phyloP scores from a whole-genome alignment of 2,329 filamentous ascomycete species.

The Periglandula ipomoeae region DNA sequence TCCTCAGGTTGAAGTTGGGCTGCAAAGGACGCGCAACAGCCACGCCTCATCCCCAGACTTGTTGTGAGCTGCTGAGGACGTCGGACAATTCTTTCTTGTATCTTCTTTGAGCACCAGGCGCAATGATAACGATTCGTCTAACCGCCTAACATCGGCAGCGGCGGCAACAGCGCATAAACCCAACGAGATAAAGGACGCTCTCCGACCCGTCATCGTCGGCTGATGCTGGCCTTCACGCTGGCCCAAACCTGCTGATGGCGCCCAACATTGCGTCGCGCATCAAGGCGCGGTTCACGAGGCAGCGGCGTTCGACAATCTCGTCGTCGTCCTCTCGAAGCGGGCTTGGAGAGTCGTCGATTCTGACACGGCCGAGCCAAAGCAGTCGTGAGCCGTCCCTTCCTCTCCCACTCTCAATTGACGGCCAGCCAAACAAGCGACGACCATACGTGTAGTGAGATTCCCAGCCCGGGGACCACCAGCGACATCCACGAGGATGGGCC shows the following conservation, averaged over 20 bases:
- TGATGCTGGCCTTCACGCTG: slow-evolving; percentile 7
- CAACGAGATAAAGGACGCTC: neutral
- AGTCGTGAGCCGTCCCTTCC: slow-evolving; percentile 7
- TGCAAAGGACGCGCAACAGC: neutral
- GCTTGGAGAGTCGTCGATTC: slow-evolving; percentile 14
- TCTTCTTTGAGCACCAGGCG: neutral
- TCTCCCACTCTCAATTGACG: neutral
- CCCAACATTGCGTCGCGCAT: slow-evolving; percentile 36
- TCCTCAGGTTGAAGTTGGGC: neutral
- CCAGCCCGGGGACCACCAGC: neutral
- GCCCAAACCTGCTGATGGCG: slow-evolving; percentile 24
- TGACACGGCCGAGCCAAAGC: slow-evolving; percentile 6
- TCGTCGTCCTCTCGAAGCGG: slow-evolving; percentile 25
- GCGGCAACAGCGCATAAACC: neutral
- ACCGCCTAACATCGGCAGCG: neutral
- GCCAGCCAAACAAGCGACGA: slow-evolving; percentile 5
- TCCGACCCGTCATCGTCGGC: neutral
- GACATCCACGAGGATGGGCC: neutral
- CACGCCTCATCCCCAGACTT: neutral
- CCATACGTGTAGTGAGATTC: neutral
- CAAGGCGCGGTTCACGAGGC: slow-evolving; percentile 34
- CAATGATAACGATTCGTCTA: neutral
- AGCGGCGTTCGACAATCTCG: slow-evolving; percentile 30
- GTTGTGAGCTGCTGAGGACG: neutral
- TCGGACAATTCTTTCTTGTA: neutral